These are phyloP conservation scores for Phytophthora citrophthora DNA, from an alignment of 352 stramenopile genomes.

Conservation along the genomic window DNA sequence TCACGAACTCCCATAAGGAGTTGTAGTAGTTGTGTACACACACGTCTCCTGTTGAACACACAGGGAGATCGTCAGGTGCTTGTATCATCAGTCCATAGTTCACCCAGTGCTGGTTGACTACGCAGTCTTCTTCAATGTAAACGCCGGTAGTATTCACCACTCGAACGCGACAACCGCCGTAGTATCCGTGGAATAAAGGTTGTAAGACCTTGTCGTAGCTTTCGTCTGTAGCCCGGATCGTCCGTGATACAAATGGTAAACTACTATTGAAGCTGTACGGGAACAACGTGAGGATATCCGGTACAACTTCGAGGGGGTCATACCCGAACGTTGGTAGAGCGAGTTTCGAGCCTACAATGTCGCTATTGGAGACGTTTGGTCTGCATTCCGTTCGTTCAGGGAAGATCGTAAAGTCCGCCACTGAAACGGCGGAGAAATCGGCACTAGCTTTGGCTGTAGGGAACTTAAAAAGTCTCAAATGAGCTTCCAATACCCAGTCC, in stretches of 20 bases:
- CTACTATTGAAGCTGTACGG: slow-evolving; percentile 14
- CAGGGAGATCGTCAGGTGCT: slow-evolving; percentile 13
- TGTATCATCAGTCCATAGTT: slow-evolving; percentile 26
- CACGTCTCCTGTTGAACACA: slow-evolving; percentile 14
- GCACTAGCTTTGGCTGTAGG: slow-evolving; percentile 2
- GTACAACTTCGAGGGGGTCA: slow-evolving; percentile 8
- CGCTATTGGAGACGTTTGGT: slow-evolving; percentile 7
- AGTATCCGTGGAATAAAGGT: slow-evolving; percentile 17
- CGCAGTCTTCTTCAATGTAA: slow-evolving; percentile 13
- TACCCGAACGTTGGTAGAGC: slow-evolving; percentile 10
- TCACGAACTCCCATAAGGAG: slow-evolving; percentile 17
- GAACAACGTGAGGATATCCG: slow-evolving; percentile 16
- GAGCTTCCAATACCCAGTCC: slow-evolving; percentile 19
- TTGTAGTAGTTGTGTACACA: slow-evolving; percentile 35
- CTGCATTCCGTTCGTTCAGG: slow-evolving; percentile 17
- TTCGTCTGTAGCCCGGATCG: not conserved
- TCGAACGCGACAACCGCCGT: slow-evolving; percentile 14
- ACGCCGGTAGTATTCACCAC: slow-evolving; percentile 16
- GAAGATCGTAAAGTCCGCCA: slow-evolving; percentile 20
- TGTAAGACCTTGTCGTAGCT: slow-evolving; percentile 5
- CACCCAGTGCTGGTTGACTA: slow-evolving; percentile 10
- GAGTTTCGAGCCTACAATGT: slow-evolving; percentile 6
- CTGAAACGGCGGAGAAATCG: slow-evolving; percentile 16
- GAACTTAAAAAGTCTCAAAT: slow-evolving; percentile 20
- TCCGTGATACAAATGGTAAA: not conserved